Conservation (phyloP, 495 filamentous ascomycete species). For the Cercophora samala region DNA sequence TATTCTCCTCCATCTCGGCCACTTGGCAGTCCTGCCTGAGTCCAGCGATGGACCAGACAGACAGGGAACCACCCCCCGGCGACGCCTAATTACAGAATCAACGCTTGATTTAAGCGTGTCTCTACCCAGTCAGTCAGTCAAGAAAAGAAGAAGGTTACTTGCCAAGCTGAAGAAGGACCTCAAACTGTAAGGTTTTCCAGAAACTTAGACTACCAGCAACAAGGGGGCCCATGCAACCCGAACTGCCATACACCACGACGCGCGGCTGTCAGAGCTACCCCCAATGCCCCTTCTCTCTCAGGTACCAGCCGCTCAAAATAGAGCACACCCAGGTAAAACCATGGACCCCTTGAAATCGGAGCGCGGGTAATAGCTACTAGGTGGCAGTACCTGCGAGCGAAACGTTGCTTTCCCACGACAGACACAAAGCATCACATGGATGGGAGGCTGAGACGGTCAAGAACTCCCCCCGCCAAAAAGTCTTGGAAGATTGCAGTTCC, state of each 20-base stretch:
- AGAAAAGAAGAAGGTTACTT: neutral
- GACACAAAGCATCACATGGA: neutral
- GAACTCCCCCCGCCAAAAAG: neutral
- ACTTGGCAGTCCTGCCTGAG: neutral
- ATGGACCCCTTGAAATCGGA: neutral
- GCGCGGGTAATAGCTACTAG: neutral
- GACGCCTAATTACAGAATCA: neutral
- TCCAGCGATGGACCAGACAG: neutral
- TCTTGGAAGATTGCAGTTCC: neutral
- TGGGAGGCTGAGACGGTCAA: neutral
- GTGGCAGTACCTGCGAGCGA: neutral
- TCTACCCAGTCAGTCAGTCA: neutral
- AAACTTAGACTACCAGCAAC: neutral
- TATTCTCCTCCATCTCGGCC: neutral
- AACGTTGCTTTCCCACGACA: neutral
- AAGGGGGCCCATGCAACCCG: neutral
- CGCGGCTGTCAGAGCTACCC: neutral
- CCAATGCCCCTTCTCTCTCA: neutral
- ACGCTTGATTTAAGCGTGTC: neutral
- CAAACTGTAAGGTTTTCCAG: neutral
- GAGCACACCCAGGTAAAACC: neutral
- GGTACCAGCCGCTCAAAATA: neutral
- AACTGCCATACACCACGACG: neutral
- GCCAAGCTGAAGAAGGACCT: neutral
- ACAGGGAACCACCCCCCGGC: neutral